phyloP scores from a whole-genome alignment of 1,284 basidiomycete species.

The Heterobasidion irregulare region DNA sequence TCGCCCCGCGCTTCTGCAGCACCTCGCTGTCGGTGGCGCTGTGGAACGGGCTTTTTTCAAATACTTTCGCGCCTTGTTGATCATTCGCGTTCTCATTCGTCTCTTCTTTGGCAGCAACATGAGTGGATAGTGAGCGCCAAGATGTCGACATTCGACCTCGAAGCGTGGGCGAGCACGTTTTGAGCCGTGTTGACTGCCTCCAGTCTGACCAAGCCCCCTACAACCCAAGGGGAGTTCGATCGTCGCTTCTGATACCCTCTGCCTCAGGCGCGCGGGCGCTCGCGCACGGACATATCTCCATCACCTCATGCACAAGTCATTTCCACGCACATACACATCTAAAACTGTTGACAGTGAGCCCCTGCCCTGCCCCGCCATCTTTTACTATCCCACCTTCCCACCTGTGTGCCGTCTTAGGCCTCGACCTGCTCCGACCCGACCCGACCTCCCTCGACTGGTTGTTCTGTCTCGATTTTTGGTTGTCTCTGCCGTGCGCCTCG shows the following conservation, averaged over 20 bases:
- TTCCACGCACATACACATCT: too few relatives aligned
- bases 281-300: too few relatives aligned
- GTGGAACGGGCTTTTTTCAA: background rate
- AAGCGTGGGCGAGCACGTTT: conserved; percentile 56
- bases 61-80: background rate
- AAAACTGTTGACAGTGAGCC: too few relatives aligned
- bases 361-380: too few relatives aligned
- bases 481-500: background rate
- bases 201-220: too few relatives aligned
- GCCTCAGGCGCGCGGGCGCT: too few relatives aligned
- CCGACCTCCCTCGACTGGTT: background rate
- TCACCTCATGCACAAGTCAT: too few relatives aligned
- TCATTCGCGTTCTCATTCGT: background rate
- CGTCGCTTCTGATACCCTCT: too few relatives aligned
- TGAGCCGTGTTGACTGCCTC: conserved; percentile 16
- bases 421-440: background rate
- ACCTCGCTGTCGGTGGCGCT: background rate
- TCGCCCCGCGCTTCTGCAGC: background rate
- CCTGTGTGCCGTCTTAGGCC: background rate
- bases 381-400: too few relatives aligned
- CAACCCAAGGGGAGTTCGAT: too few relatives aligned
- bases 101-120: conserved; percentile 21
- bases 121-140: conserved; percentile 47
- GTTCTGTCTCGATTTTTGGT: background rate
- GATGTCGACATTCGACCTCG: conserved; percentile 43